Evolutionary conservation across 164 flowering plant genomes (phyloP).

Genomic region (Hamamelis virginiana): DNA sequence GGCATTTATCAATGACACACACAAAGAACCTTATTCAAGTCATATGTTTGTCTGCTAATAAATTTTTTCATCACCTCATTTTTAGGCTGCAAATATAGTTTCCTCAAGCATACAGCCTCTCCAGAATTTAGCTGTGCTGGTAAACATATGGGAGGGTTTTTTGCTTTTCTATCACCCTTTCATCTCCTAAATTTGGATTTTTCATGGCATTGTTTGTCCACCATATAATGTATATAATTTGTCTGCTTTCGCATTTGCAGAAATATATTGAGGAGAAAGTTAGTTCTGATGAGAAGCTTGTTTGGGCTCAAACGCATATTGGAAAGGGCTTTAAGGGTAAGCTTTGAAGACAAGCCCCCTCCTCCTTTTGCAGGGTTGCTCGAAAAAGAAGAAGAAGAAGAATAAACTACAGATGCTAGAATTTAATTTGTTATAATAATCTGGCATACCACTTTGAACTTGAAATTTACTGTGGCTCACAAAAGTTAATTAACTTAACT

Average conservation of each 20-base stretch:
- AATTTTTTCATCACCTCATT: background rate
- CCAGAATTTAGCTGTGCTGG: slow-evolving; percentile 61
- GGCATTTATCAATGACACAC: too few relatives aligned
- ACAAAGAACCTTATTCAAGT: too few relatives aligned
- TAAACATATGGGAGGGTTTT: slow-evolving; percentile 21
- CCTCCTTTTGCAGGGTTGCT: background rate
- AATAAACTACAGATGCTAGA: too few relatives aligned
- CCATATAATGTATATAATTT: background rate
- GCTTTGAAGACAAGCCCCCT: background rate
- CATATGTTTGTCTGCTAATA: background rate
- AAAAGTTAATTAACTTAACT: too few relatives aligned
- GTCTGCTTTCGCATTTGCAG: slow-evolving; percentile 33
- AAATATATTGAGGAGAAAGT: slow-evolving; percentile 62
- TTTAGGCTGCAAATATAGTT: slow-evolving; percentile 81
- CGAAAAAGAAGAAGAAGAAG: too few relatives aligned
- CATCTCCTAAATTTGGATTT: background rate
- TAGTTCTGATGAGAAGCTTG: slow-evolving; percentile 46
- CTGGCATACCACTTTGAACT: too few relatives aligned
- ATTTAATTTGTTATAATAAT: too few relatives aligned
- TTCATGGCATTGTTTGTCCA: background rate
- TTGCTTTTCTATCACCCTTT: background rate
- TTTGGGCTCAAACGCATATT: slow-evolving; percentile 60
- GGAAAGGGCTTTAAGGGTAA: slow-evolving; percentile 75
- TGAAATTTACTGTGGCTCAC: too few relatives aligned
- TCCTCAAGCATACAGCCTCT: slow-evolving; percentile 79